Evolutionary conservation across 495 filamentous ascomycete genomes (phyloP), one percentile per base, ranked within the genome.

Genomic region (Talaromyces wortmannii): DNA sequence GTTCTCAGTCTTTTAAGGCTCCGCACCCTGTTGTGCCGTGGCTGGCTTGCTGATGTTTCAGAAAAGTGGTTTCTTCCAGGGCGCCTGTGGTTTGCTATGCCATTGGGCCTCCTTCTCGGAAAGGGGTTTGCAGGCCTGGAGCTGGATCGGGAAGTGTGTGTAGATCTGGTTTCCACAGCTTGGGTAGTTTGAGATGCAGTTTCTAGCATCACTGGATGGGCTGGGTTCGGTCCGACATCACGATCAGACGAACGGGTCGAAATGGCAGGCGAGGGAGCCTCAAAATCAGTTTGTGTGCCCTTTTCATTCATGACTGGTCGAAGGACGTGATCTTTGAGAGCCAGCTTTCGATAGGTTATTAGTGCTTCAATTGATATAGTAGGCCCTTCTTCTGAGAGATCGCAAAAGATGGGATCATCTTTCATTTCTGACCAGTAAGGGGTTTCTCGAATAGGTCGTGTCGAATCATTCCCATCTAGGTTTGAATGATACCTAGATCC

Each of bases 381-480:
- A 10, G 16, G 17, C 7, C 31, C 43, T 12, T 56, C 0, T 59
- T 61, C 44, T 64, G 64, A 16, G 57, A 66, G 42, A 63, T 71
- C 45, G 57, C 30, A 31, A 53, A 55, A 58, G 67, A 71, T 33
- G 55, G 67, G 44, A 61, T 62, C 48, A 62, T 55, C 46, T 36
- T 48, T 47, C 16, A 48, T 12, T 23, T 40, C 29, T 49, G 55
- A 55, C 8, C 66, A 59, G 10, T 60, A 60, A 30, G 60, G 59
- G 23, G 62, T 59, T 23, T 57, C 53, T 18, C 52, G 17, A 43
- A 59, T 47, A 18, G 57, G 31, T 45, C 13, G 51, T 55, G 46
- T 42, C 15, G 31, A 53, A 16, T 46, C 50, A 55, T 48, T 57
- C 55, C 45, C 57, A 55, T 33, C 49, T 59, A 56, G 31, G 6